phyloP scores from a whole-genome alignment of 495 filamentous ascomycete species.

The Penicillium riverlandense region DNA sequence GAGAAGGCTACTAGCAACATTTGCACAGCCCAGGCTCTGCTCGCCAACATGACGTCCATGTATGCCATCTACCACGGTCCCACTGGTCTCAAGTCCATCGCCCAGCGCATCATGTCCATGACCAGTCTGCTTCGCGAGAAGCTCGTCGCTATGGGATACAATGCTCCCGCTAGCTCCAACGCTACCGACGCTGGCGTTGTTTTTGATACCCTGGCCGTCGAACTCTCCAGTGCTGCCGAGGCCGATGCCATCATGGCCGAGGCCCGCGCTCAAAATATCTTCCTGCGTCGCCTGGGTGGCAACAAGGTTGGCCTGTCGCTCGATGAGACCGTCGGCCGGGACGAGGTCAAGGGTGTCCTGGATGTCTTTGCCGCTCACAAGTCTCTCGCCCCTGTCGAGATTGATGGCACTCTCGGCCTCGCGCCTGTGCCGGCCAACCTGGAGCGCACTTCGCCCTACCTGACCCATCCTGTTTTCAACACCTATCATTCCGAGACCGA shows the following conservation, averaged over 20 bases:
- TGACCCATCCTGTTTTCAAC: constrained; percentile 96
- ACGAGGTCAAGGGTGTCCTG: constrained; percentile 55
- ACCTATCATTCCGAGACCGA: constrained; percentile 95
- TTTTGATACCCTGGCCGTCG: constrained; percentile 80
- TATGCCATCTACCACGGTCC: constrained; percentile 98
- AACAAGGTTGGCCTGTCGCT: constrained; percentile 60
- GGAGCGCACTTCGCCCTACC: constrained; percentile 64
- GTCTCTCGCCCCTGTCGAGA: constrained; percentile 24
- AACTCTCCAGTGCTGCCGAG: constrained; percentile 42
- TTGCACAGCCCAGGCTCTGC: constrained; percentile 89
- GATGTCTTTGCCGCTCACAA: constrained; percentile 45
- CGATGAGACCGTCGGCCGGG: constrained; percentile 62
- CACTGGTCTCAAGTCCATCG: constrained; percentile 75
- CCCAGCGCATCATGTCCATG: constrained; percentile 64
- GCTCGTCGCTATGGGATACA: constrained; percentile 58
- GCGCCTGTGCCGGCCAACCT: constrained; percentile 50
- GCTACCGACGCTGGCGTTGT: constrained; percentile 43
- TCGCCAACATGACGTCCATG: constrained; percentile 96
- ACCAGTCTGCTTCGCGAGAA: constrained; percentile 64
- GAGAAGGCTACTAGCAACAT: constrained; percentile 99
- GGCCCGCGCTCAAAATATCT: constrained; percentile 47
- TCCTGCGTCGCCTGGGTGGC: constrained; percentile 55
- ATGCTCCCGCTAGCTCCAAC: constrained; percentile 50
- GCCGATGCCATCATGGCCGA: constrained; percentile 45
- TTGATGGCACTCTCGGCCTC: constrained; percentile 41